Percentiles rank a stretch among this genome's conserved stretches.
These are phyloP conservation scores for Talaromyces adpressus DNA, from an alignment of 495 filamentous ascomycete genomes.

Conservation along the genomic window DNA sequence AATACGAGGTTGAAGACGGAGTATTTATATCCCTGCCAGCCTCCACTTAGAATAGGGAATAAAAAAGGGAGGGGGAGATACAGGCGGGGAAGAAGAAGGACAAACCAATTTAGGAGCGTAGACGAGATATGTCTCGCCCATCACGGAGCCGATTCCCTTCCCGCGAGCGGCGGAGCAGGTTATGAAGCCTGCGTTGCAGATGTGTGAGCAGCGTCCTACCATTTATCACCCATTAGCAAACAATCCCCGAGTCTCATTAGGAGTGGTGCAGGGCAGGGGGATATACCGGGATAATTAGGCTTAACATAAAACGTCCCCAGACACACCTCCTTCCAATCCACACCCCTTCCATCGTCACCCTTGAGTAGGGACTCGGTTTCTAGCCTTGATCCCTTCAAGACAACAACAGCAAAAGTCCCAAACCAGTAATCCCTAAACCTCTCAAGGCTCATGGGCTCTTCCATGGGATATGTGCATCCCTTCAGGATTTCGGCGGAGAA, in stretches of 20 bases:
- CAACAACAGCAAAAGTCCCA: constrained; percentile 84
- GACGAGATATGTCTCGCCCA: constrained; percentile 88
- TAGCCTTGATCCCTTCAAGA: constrained; percentile 65
- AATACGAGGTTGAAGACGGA: constrained; percentile 98
- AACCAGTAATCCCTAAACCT: constrained; percentile 89
- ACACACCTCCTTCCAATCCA: constrained; percentile 77
- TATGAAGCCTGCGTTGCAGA: constrained; percentile 92
- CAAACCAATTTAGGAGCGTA: constrained; percentile 84
- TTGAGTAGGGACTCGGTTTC: constrained; percentile 34
- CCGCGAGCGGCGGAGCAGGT: constrained; percentile 81
- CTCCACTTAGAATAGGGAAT: not conserved
- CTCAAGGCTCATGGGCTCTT: constrained; percentile 60
- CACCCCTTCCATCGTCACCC: constrained; percentile 26
- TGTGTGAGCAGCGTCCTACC: constrained; percentile 52
- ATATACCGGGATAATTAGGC: constrained; percentile 92
- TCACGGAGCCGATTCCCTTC: constrained; percentile 76
- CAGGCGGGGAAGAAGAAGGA: constrained; percentile 8
- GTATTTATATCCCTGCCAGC: constrained; percentile 74
- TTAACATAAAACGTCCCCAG: constrained; percentile 96
- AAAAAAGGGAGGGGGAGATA: not conserved
- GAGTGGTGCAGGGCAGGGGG: not conserved
- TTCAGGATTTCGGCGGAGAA: constrained; percentile 85
- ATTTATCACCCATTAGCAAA: not conserved
- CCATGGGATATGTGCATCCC: constrained; percentile 92
- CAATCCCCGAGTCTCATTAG: no score